Percentiles rank a stretch among this genome's conserved stretches.
phyloP scores from a whole-genome alignment of 352 stramenopile genomes.

The Phytophthora sp. region DNA sequence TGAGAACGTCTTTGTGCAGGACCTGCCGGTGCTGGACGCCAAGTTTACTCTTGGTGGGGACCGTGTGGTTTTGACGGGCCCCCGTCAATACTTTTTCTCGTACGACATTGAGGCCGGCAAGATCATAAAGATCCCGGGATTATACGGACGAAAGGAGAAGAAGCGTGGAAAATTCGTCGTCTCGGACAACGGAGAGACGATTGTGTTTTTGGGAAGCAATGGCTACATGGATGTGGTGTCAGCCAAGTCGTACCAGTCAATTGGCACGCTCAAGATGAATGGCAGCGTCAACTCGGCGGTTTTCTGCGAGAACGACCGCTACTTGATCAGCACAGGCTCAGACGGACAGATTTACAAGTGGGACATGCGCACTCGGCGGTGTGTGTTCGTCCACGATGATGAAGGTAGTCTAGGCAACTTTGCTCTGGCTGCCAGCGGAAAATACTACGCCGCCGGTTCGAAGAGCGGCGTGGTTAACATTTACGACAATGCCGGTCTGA shows the following conservation, averaged over 20 bases:
- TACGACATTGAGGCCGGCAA: constrained; percentile 95
- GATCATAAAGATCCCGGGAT: constrained; percentile 90
- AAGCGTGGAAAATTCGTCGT: constrained; percentile 92
- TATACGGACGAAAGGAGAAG: constrained; percentile 91
- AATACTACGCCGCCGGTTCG: constrained; percentile 92
- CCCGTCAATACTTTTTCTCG: constrained; percentile 96
- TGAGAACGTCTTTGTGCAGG: constrained; percentile 90
- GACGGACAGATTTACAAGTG: constrained; percentile 98
- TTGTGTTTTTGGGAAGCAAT: constrained; percentile 96
- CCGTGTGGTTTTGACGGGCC: constrained; percentile 91
- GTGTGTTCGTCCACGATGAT: constrained; percentile 81
- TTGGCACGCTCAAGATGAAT: constrained; percentile 97
- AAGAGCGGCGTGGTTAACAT: constrained; percentile 98
- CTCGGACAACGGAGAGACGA: constrained; percentile 86
- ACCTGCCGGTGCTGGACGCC: constrained; percentile 89
- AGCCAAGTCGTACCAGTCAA: constrained; percentile 92
- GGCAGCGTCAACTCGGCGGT: constrained; percentile 86
- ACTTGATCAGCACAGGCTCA: constrained; percentile 93
- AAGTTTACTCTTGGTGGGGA: constrained; percentile 83
- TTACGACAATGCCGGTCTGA: constrained; percentile 87
- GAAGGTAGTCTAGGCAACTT: constrained; percentile 89
- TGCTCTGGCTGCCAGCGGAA: constrained; percentile 74
- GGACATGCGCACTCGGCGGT: constrained; percentile 90
- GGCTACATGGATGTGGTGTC: constrained; percentile 96
- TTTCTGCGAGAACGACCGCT: constrained; percentile 93